These are phyloP conservation scores for Astrothelium subdiscretum DNA, from an alignment of 495 filamentous ascomycete genomes.

Conservation along the genomic window DNA sequence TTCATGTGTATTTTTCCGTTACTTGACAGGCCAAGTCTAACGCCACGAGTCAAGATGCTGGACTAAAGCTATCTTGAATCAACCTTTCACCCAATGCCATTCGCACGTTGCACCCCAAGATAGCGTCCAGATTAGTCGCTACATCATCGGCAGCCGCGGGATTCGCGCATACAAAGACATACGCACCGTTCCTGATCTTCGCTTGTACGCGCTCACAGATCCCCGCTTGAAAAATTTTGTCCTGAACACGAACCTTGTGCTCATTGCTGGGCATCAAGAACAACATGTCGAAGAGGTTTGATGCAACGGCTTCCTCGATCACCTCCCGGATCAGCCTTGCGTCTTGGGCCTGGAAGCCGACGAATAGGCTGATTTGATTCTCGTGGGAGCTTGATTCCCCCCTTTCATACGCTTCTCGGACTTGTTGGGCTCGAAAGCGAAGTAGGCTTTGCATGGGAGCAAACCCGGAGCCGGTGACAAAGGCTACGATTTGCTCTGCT, in stretches of 20 bases:
- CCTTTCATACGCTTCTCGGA: conserved; percentile 9
- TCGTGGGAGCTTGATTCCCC: not conserved
- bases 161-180: conserved; percentile 13
- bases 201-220: conserved; percentile 5
- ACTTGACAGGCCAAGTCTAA: too few relatives aligned
- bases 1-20: too few relatives aligned
- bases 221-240: conserved; percentile 3
- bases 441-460: conserved; percentile 20
- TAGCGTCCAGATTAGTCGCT: not conserved
- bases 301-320: conserved; percentile 4
- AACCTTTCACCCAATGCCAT: conserved; percentile 13
- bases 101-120: conserved; percentile 13
- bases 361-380: conserved; percentile 7
- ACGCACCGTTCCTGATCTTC: conserved; percentile 3
- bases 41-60: too few relatives aligned
- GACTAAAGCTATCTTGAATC: conserved; percentile 9
- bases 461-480: conserved; percentile 24
- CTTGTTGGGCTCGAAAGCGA: not conserved
- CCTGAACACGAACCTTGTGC: conserved; percentile 10
- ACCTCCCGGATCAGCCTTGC: not conserved
- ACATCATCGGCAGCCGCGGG: conserved; percentile 4
- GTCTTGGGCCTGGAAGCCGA: conserved; percentile 5
- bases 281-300: not conserved
- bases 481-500: conserved; percentile 9
- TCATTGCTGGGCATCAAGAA: conserved; percentile 12